Percentiles rank a stretch among this genome's conserved stretches.
These are phyloP conservation scores for Adansonia rubrostipa DNA, from an alignment of 441 rosid genomes.

Conservation along the genomic window DNA sequence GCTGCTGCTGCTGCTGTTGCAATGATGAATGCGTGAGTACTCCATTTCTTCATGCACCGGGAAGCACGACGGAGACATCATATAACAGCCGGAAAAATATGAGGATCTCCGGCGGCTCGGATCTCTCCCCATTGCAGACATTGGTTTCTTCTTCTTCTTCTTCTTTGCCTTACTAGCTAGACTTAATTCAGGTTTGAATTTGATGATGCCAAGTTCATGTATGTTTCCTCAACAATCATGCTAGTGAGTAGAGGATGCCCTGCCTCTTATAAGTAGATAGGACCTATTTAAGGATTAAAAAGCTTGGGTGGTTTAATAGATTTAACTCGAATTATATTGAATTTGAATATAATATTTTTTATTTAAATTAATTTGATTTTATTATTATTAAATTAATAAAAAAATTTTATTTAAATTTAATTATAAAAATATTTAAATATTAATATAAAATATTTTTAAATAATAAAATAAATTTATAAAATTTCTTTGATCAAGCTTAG, in stretches of 20 bases:
- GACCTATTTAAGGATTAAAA: no score
- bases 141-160: not conserved
- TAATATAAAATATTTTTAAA: no score
- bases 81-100: constrained; percentile 39
- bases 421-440: no score
- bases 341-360: no score
- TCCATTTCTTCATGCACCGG: constrained; percentile 48
- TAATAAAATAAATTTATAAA: no score
- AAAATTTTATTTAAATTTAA: no score
- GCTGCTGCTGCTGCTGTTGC: constrained; percentile 15
- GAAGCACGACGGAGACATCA: constrained; percentile 57
- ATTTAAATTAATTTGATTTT: no score
- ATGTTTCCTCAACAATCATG: constrained; percentile 19
- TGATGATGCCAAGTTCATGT: not conserved
- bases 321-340: no score
- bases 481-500: no score
- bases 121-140: constrained; percentile 45
- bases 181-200: not conserved
- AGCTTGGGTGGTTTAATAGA: no score
- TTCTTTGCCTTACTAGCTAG: not conserved
- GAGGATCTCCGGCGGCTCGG: constrained; percentile 31
- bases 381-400: no score
- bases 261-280: no score
- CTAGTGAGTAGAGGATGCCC: constrained; percentile 8
- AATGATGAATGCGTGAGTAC: constrained; percentile 46